Evolutionary conservation across 805 yeast species (phyloP), one percentile per base, ranked within the genome.

Genomic region (Soucietia sequanensis): DNA sequence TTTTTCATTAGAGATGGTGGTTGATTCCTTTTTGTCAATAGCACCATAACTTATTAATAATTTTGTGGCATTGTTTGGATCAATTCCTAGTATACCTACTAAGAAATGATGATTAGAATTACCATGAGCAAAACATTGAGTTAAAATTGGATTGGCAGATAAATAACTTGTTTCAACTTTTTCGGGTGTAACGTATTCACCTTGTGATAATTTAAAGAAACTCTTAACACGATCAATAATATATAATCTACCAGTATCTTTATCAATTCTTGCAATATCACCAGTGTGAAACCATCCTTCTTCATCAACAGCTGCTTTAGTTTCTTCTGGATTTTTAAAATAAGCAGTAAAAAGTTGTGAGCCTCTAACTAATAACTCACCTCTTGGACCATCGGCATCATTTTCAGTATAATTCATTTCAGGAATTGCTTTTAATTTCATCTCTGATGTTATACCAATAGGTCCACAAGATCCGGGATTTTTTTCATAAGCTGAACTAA

Each of bases 191-290:
- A 84, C 75, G 56, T 83, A 84, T 58, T 66, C 73, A 37, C 73
- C 73, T 44, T 67, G 72, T 5, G 72, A 53, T 43, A 67, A 60
- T 44, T 84, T 84, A 69, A 83, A 84, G 62, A 84, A 83, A 60
- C 84, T 84, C 65, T 84, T 84, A 25, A 84, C 88, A 42, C 93
- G 69, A 51, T 84, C 93, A 46, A 84, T 71, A 38, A 84, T 78
- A 32, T 58, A 65, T 16, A 84, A 54, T 30, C 81, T 68, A 9
- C 89, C 86, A 5, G 62, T 58, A 1, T 42, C 37, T 37, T 74
- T 76, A 30, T 55, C 56, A 33, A 82, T 56, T 38, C 54, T 58
- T 1, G 77, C 86, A 46, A 82, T 72, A 54, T 82, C 90, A 19
- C 84, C 84, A 4, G 83, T 76, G 27, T 60, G 54, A 54, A 76